These are phyloP conservation scores for Pugionium dolabratum DNA, from an alignment of 345 rosid genomes.

Conservation along the genomic window DNA sequence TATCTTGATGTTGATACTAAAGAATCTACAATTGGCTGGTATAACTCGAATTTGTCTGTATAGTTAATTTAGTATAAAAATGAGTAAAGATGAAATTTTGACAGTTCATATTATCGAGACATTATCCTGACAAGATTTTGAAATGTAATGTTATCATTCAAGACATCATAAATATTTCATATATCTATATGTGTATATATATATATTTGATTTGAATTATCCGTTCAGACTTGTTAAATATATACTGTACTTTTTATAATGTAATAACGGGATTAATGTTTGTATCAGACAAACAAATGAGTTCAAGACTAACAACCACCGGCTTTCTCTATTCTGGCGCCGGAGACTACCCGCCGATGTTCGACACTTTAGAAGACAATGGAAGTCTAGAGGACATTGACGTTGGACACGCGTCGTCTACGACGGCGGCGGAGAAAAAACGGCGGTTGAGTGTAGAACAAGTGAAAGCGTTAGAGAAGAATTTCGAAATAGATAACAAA, in stretches of 20 bases:
- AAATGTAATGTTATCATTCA: slow-evolving; percentile 20
- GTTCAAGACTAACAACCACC: slow-evolving; percentile 56
- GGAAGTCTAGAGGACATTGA: slow-evolving; percentile 38
- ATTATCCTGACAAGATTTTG: slow-evolving; percentile 31
- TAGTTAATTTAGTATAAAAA: too few species aligned
- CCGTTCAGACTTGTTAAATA: slow-evolving; percentile 15
- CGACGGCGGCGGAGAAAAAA: slow-evolving; percentile 60
- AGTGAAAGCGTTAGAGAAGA: slow-evolving; percentile 84
- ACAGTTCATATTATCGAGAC: slow-evolving; percentile 35
- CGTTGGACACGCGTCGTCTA: slow-evolving; percentile 30
- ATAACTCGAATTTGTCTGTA: too few species aligned
- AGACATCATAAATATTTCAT: slow-evolving; percentile 25
- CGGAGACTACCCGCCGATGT: slow-evolving; percentile 51
- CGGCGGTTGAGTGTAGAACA: slow-evolving; percentile 71
- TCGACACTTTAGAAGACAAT: slow-evolving; percentile 68
- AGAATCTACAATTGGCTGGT: too few species aligned
- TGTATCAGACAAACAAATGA: slow-evolving; percentile 60
- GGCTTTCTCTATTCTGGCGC: slow-evolving; percentile 43
- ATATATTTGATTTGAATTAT: slow-evolving; percentile 1
- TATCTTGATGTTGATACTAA: slow-evolving; percentile 5
- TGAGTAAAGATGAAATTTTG: neutral
- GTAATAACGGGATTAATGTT: neutral
- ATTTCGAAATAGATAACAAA: slow-evolving; percentile 83
- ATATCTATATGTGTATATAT: too few species aligned
- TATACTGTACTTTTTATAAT: neutral